phyloP scores from a whole-genome alignment of 306 rosid genomes.

The Astragalus membranaceus region DNA sequence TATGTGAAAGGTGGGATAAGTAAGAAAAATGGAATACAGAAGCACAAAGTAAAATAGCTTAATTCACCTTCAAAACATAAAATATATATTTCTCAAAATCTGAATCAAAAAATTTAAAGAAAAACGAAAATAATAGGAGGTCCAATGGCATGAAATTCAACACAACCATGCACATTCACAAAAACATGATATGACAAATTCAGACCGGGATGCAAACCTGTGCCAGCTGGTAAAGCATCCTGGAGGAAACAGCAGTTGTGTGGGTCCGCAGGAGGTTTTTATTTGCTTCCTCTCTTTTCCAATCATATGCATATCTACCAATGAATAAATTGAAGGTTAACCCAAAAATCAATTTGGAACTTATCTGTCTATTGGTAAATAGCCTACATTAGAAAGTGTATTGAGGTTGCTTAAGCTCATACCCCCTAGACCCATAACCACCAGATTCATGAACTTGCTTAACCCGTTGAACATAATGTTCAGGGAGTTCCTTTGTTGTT shows the following conservation, averaged over 20 bases:
- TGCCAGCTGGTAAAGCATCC: constrained; percentile 84
- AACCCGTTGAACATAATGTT: constrained; percentile 92
- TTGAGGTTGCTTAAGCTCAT: constrained; percentile 15
- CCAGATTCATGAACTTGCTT: constrained; percentile 77
- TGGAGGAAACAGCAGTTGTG: constrained; percentile 89
- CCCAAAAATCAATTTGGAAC: constrained; percentile 1
- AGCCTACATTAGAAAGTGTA: neutral
- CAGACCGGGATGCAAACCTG: constrained; percentile 42
- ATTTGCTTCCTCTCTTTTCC: constrained; percentile 90
- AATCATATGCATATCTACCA: constrained; percentile 70
- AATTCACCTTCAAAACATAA: neutral
- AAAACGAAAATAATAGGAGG: neutral
- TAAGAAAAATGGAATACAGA: neutral
- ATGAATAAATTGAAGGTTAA: neutral
- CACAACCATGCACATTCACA: neutral
- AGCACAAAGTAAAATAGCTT: neutral
- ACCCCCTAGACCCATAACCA: constrained; percentile 94
- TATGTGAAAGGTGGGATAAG: neutral
- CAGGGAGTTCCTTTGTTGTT: constrained; percentile 69
- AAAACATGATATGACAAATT: constrained; percentile 8
- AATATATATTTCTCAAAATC: neutral
- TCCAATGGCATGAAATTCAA: neutral
- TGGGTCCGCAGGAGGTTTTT: constrained; percentile 91
- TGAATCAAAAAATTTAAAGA: neutral
- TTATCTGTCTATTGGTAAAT: neutral